Percentiles rank a stretch among this genome's conserved stretches.
Conservation (phyloP, 257 asterid species). For the Parsonsia alboflavescens region DNA sequence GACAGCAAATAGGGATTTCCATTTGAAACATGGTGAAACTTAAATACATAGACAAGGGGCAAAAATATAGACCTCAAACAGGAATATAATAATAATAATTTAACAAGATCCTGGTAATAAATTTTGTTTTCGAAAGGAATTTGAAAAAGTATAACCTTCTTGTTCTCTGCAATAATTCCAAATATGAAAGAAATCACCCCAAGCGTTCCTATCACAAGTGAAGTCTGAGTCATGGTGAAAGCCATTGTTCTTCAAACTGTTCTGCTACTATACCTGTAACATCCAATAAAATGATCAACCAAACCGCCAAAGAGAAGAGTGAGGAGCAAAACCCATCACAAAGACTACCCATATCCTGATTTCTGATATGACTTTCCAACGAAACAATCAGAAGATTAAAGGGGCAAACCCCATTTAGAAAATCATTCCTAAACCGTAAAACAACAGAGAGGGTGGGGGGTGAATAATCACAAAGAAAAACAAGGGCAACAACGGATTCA, state of each 20-base stretch:
- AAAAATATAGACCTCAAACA: no score
- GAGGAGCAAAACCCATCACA: background rate
- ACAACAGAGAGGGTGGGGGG: no score
- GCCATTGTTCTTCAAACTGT: conserved; percentile 15
- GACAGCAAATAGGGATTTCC: background rate
- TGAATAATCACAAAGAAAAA: background rate
- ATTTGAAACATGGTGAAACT: background rate
- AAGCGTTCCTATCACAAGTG: conserved; percentile 18
- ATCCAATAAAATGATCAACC: background rate
- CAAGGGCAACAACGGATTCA: background rate
- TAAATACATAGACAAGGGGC: no score
- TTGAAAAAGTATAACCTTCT: conserved; percentile 41
- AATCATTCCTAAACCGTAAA: background rate
- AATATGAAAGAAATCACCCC: conserved; percentile 30
- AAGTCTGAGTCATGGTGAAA: conserved; percentile 18
- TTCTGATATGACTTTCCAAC: background rate
- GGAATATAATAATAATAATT: no score
- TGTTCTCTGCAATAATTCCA: conserved; percentile 48
- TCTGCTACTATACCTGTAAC: conserved; percentile 13
- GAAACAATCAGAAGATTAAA: background rate
- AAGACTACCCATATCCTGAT: background rate
- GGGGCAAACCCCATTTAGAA: background rate
- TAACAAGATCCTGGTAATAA: background rate
- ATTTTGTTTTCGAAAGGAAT: background rate
- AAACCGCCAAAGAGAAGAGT: background rate